Evolutionary conservation across 2,329 filamentous ascomycete genomes (phyloP).

Genomic region (Monilinia fructicola): DNA sequence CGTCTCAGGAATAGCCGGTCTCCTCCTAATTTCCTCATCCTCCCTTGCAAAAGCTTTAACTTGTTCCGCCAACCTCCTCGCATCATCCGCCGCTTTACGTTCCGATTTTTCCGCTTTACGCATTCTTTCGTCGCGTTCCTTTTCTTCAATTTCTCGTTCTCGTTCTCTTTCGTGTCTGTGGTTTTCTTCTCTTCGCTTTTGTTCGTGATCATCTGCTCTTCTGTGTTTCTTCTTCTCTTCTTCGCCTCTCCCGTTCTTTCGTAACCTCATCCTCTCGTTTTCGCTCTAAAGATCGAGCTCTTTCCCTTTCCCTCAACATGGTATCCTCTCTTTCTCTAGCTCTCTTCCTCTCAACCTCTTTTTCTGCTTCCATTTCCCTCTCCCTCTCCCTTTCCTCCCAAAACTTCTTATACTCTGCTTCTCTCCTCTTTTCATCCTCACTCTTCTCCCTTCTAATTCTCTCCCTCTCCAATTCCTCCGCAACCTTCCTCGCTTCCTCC

Average conservation of each 20-base stretch:
- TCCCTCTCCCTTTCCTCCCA: slow-evolving; percentile 1
- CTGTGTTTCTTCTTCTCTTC: slow-evolving; percentile 1
- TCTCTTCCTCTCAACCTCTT: slow-evolving; percentile 6
- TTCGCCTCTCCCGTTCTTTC: neutral
- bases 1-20: slow-evolving; percentile 35
- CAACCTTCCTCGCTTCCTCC: neutral
- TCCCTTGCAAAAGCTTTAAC: slow-evolving; percentile 30
- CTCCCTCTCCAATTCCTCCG: slow-evolving; percentile 16
- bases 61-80: slow-evolving; percentile 26
- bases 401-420: neutral
- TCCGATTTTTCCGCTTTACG: slow-evolving; percentile 21
- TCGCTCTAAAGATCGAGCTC: neutral
- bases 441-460: slow-evolving; percentile 5
- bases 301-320: slow-evolving; percentile 1
- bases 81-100: slow-evolving; percentile 24
- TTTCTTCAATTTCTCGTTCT: slow-evolving; percentile 4
- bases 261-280: neutral
- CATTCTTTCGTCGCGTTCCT: slow-evolving; percentile 9
- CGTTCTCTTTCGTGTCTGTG: slow-evolving; percentile 11
- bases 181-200: neutral
- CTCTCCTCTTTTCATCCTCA: slow-evolving; percentile 6
- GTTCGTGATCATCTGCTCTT: slow-evolving; percentile 2
- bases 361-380: neutral
- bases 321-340: slow-evolving; percentile 4
- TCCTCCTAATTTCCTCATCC: slow-evolving; percentile 36